Evolutionary conservation across 2,329 filamentous ascomycete genomes (phyloP).

Genomic region (Paramyrothecium sp.): DNA sequence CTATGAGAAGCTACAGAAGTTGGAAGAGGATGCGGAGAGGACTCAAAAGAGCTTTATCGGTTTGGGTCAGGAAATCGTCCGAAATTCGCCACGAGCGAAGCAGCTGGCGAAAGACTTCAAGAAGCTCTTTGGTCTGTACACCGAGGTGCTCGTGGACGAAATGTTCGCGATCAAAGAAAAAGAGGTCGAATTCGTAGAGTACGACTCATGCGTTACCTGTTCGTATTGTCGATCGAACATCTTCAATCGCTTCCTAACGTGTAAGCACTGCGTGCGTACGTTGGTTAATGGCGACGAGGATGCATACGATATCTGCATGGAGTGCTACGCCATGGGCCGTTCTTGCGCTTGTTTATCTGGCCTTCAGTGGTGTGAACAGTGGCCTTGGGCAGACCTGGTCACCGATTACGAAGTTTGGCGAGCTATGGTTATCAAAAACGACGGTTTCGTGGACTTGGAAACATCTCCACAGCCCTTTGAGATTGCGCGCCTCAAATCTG

Average conservation of each 20-base stretch:
- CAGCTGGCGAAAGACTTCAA: slow-evolving; percentile 83
- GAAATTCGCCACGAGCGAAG: slow-evolving; percentile 47
- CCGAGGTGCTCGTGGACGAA: slow-evolving; percentile 78
- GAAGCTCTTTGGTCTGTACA: slow-evolving; percentile 74
- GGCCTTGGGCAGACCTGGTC: slow-evolving; percentile 76
- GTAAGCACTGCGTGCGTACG: slow-evolving; percentile 74
- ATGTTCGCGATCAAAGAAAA: slow-evolving; percentile 75
- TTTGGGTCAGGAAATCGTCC: slow-evolving; percentile 44
- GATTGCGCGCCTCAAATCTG: slow-evolving; percentile 63
- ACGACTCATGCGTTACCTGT: slow-evolving; percentile 90
- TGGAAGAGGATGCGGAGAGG: slow-evolving; percentile 48
- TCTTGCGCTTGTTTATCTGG: slow-evolving; percentile 87
- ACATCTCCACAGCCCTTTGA: slow-evolving; percentile 69
- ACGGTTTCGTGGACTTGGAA: slow-evolving; percentile 64
- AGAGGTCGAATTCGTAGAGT: slow-evolving; percentile 72
- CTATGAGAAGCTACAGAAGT: slow-evolving; percentile 53
- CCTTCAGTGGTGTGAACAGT: slow-evolving; percentile 90
- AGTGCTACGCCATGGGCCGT: slow-evolving; percentile 96
- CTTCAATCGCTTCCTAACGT: slow-evolving; percentile 95
- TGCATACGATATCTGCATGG: slow-evolving; percentile 95
- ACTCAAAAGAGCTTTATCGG: slow-evolving; percentile 45
- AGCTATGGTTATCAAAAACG: slow-evolving; percentile 70
- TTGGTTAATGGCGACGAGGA: slow-evolving; percentile 70
- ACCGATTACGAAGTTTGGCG: slow-evolving; percentile 83
- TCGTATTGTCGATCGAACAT: slow-evolving; percentile 96